Percentiles rank a stretch among this genome's conserved stretches.
phyloP scores from a whole-genome alignment of 306 rosid genomes.

The Canavalia ensiformis region DNA sequence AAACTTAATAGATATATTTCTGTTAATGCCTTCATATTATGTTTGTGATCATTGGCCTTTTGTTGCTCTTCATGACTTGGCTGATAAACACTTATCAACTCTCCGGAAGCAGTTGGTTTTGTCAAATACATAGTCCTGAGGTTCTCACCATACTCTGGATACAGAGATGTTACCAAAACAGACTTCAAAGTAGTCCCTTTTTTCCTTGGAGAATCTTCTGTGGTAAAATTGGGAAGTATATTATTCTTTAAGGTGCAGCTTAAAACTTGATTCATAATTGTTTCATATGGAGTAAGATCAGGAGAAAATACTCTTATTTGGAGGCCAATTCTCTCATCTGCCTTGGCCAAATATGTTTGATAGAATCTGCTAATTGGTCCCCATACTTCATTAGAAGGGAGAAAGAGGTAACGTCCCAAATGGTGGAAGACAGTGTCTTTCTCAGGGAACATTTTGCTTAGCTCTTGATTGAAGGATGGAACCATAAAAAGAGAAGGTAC shows the following conservation, averaged over 20 bases:
- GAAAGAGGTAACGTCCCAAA: conserved; percentile 47
- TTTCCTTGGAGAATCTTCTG: neutral
- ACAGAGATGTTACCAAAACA: conserved; percentile 63
- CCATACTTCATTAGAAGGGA: conserved; percentile 56
- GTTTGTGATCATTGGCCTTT: conserved; percentile 56
- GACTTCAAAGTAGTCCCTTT: conserved; percentile 44
- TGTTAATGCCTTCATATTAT: conserved; percentile 64
- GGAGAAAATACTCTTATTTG: conserved; percentile 47
- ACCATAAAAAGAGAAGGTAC: conserved; percentile 72
- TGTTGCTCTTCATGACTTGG: conserved; percentile 69
- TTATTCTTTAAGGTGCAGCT: conserved; percentile 58
- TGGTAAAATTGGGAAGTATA: conserved; percentile 52
- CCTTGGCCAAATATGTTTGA: conserved; percentile 40
- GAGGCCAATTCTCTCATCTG: conserved; percentile 37
- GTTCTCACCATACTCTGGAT: conserved; percentile 53
- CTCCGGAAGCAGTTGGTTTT: conserved; percentile 57
- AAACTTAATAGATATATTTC: conserved; percentile 72
- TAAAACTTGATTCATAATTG: conserved; percentile 55
- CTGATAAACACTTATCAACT: conserved; percentile 58
- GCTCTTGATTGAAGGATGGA: conserved; percentile 52
- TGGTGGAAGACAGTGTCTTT: conserved; percentile 47
- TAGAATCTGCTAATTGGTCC: conserved; percentile 54
- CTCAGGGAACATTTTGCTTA: conserved; percentile 42
- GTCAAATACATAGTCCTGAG: conserved; percentile 56
- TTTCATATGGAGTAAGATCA: neutral